Conservation (phyloP, 2,329 filamentous ascomycete species). For the Penicillium digitatum region DNA sequence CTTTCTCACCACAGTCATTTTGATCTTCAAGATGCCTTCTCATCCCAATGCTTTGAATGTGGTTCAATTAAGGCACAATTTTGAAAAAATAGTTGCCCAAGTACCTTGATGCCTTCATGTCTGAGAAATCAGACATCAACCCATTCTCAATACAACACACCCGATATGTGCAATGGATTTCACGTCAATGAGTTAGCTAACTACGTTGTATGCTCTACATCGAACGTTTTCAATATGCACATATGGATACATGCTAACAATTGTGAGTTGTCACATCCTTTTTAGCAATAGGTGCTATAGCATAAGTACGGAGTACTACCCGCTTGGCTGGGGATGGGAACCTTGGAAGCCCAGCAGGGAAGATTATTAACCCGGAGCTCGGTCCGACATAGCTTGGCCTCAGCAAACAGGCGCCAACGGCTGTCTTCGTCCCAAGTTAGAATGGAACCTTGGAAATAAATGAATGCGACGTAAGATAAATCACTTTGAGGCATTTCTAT, state of each 20-base stretch:
- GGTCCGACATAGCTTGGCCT: background rate
- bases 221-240: no score
- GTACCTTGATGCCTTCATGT: no score
- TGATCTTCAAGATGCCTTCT: background rate
- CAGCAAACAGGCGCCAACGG: background rate
- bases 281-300: background rate
- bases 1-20: background rate
- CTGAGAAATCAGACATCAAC: background rate
- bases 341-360: background rate
- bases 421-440: conserved; percentile 19
- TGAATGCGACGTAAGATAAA: conserved; percentile 15
- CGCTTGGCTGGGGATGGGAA: background rate
- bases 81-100: background rate
- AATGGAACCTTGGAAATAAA: background rate
- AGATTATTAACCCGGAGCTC: background rate
- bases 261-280: background rate
- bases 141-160: background rate
- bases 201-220: background rate
- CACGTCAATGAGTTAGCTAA: background rate
- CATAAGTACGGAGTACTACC: background rate
- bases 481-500: background rate
- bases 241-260: background rate
- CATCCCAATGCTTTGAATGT: background rate
- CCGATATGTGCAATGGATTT: background rate
- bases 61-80: background rate